phyloP scores from a whole-genome alignment of 495 filamentous ascomycete genomes.

The Penicillium turbatum region DNA sequence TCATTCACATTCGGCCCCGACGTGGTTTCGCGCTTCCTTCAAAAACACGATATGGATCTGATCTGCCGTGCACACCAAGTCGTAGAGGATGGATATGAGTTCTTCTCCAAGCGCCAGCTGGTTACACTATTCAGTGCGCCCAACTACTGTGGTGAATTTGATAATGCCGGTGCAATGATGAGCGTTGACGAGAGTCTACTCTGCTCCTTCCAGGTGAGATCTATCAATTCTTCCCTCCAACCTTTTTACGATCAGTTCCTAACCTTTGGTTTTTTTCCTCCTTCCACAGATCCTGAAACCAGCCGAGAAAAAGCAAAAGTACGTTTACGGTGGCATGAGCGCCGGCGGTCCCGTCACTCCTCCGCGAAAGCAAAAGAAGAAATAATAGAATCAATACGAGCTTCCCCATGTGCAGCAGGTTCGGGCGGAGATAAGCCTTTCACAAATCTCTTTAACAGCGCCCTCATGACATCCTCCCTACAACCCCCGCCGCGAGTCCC shows the following conservation, averaged over 20 bases:
- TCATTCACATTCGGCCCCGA: slow-evolving; percentile 99
- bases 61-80: slow-evolving; percentile 99
- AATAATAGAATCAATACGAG: slow-evolving; percentile 75
- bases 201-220: slow-evolving; percentile 91
- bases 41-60: slow-evolving; percentile 99
- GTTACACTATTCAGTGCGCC: slow-evolving; percentile 97
- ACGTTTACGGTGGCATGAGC: slow-evolving; percentile 88
- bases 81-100: slow-evolving; percentile 98
- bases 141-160: slow-evolving; percentile 99
- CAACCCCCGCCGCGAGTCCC: slow-evolving; percentile 20
- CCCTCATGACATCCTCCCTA: slow-evolving; percentile 23
- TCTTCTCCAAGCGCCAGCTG: slow-evolving; percentile 97
- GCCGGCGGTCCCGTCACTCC: slow-evolving; percentile 81
- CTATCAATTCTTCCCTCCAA: background rate
- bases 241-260: background rate
- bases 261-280: slow-evolving; percentile 6
- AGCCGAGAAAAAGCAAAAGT: slow-evolving; percentile 99
- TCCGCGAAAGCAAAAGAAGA: slow-evolving; percentile 87
- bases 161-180: slow-evolving; percentile 99
- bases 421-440: slow-evolving; percentile 82
- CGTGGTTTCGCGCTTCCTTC: slow-evolving; percentile 94
- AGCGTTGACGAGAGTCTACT: slow-evolving; percentile 98
- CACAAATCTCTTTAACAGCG: slow-evolving; percentile 17
- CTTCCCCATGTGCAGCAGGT: slow-evolving; percentile 84
- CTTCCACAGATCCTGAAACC: slow-evolving; percentile 85